Base-by-base conservation (phyloP, 2,329 filamentous ascomycete genomes). In the Neofusicoccum laricinum region DNA sequence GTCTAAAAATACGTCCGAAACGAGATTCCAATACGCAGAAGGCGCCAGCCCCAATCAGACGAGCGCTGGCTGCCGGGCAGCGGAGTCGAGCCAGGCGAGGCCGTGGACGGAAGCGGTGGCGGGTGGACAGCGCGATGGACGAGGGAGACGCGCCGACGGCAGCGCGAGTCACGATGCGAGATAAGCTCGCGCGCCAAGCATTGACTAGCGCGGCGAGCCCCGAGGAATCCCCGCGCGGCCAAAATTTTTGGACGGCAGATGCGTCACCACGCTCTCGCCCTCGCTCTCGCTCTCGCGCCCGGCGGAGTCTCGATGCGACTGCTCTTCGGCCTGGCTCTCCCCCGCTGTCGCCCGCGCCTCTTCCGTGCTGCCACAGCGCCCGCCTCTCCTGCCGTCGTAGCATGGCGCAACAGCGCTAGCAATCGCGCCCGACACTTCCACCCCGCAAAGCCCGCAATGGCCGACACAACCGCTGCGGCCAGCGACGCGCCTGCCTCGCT, bases 401-500 rank as follows among this genome's bases (percentile, higher is more conserved):
- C 15, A 17, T 48, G 41, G 41, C 62, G 34, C 43, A n/a, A 40
- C 11, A 0, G 19, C 32, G 10, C 10, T 49, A 58, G 40, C 51
- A 6, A 10, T 21, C 7, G 7, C 21, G 30, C 32, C 12, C 32
- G 50, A 58, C 41, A 19, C 32, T 41, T 58, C 15, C 19, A 41
- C 51, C 40, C 62, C 32, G 6, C 50, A 21, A 40, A n/a, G 4
- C 14, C 34, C 43, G 19, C 62, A 19, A 64, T 64, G 62, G 51
- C 50, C 32, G 50, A 19, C 15, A 34, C 40, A n/a, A 15, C 32
- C 19, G 17, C 50, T 17, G 25, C 43, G n/a, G 7, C 63, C 6
- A 34, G n/a, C 63, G 12, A 19, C 15, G 14, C 45, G 15, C 55
- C 55, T 40, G 36, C 43, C 30, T 69, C 69, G 1, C 73, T 77